Conservation (phyloP, 768 basidiomycete species). For the Rickenella mellea region DNA sequence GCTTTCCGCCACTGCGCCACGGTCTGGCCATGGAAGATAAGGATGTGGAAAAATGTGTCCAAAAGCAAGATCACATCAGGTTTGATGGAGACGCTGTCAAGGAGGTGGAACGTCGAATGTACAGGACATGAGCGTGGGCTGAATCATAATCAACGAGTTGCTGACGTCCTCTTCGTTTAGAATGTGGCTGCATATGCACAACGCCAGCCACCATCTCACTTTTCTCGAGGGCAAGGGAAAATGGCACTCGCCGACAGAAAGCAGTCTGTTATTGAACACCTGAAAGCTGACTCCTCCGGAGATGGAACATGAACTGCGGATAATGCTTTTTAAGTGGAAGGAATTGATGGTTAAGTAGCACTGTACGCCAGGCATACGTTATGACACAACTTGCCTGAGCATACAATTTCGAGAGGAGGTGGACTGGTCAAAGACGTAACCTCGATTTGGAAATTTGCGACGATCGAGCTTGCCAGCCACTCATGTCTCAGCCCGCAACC, state of each 20-base stretch:
- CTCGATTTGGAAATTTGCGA: too few species aligned
- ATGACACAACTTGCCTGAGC: too few species aligned
- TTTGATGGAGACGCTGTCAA: slow-evolving; percentile 97
- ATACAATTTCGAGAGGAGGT: too few species aligned
- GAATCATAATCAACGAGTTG: slow-evolving; percentile 99
- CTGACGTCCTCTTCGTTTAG: slow-evolving; percentile 97
- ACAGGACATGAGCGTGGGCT: slow-evolving; percentile 98
- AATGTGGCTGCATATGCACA: slow-evolving; percentile 64
- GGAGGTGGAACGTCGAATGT: slow-evolving; percentile 85
- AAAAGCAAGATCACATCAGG: slow-evolving; percentile 92
- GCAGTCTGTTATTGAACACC: slow-evolving; percentile 99
- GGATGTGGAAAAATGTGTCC: slow-evolving; percentile 99
- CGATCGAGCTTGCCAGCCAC: too few species aligned
- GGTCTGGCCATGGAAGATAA: slow-evolving; percentile 98
- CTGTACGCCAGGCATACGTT: too few species aligned
- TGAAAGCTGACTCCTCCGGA: slow-evolving; percentile 97
- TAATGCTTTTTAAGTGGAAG: too few species aligned
- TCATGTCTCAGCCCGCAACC: too few species aligned
- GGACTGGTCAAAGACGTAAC: too few species aligned
- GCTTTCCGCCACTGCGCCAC: slow-evolving; percentile 97
- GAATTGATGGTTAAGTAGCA: too few species aligned
- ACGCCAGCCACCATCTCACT: slow-evolving; percentile 4
- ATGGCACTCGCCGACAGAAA: slow-evolving; percentile 73
- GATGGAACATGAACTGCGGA: slow-evolving; percentile 99
- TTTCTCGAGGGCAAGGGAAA: slow-evolving; percentile 2